Evolutionary conservation across 75 land plant species (phyloP), one percentile per base, ranked within the genome.

Genomic region (Sequoiadendron giganteum): DNA sequence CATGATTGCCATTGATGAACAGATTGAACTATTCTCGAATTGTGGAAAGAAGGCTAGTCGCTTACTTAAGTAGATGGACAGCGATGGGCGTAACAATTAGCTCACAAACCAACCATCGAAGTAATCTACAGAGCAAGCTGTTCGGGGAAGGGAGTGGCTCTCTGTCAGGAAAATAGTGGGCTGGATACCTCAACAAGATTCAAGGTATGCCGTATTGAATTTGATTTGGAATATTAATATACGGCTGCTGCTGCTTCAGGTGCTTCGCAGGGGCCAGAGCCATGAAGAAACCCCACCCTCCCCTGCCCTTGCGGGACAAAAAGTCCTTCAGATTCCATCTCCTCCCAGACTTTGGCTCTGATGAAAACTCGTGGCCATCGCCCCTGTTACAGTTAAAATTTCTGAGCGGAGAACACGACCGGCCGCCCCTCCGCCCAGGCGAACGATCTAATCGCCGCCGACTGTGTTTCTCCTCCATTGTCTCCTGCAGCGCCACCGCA

Each of bases 241-340:
- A 25, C 1, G 48, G 11, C 48, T 10, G n/a, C 11, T 79, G 45
- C 47, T 79, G 42, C 45, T 79, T 42, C 10, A 42, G 40, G 3
- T 81, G 83, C 83, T 45, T 81, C 1, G 83, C 83, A 40, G 83
- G 48, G n/a, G 83, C 83, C 2, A 43, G n/a, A 2, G 32, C 83
- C 9, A 21, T 81, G 43, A 25, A 81, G 4, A 81, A 40, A 8
- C 91, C 87, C 34, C 93, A 77, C 1, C 94, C 94, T 82, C 92
- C 93, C 43, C 94, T 92, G 30, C 93, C 92, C 85, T 94, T 94
- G 5, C 95, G 76, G 88, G 93, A 92, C 75, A 94, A 86, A n/a
- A 94, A 87, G 47, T 94, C 95, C 88, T 86, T 93, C 14, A 94
- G 25, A 73, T 40, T 90, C 95, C 95, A 93, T 58, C 90, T 90